Evolutionary conservation across 805 yeast genomes (phyloP), one percentile per base, ranked within the genome.

Genomic region (Sugiyamaella qingdaonensis): DNA sequence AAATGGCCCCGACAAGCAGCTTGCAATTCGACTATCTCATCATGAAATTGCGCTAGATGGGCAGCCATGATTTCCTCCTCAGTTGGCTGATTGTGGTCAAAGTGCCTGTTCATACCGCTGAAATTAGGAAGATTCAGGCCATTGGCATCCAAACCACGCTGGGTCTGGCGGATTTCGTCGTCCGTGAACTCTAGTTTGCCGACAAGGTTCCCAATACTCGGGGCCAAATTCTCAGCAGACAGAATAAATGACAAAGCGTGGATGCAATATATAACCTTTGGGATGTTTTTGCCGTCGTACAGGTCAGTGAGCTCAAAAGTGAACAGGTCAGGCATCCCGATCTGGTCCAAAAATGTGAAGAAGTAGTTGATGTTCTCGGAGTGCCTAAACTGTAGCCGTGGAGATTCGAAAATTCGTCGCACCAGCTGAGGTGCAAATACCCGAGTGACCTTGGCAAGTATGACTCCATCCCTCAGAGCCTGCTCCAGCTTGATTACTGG

Each of bases 361-460:
- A 92, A 91, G 19, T 82, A 75, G 61, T 89, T 88, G 64, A 94
- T 92, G 66, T 94, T 94, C 65, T 94, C 97, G 0, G 96, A 88
- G 67, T 89, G 96, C 57, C 86, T 82, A 73, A 88, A 94, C 66
- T 89, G 91, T 37, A 91, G 75, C 58, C 74, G 86, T 60, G 78
- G 78, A 47, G 81, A 81, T 61, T 79, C 71, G 35, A 81, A 82
- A 13, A 76, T 73, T 66, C 80, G 68, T 59, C 74, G 72, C 47
- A 82, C 82, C 50, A 79, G 71, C 0, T 79, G 76, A 0, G 97
- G 92, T 46, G 85, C 80, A 51, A 94, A 82, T 2, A 74, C 78
- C 60, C 81, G 79, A 8, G 95, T 83, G 41, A 92, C 68, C 63
- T 86, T 82, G 1, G 97, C 97, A 34, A 94, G 72, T 43, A 82